Evolutionary conservation across 495 filamentous ascomycete species (phyloP).

Genomic region (Pseudomonodictys pantanalensis): DNA sequence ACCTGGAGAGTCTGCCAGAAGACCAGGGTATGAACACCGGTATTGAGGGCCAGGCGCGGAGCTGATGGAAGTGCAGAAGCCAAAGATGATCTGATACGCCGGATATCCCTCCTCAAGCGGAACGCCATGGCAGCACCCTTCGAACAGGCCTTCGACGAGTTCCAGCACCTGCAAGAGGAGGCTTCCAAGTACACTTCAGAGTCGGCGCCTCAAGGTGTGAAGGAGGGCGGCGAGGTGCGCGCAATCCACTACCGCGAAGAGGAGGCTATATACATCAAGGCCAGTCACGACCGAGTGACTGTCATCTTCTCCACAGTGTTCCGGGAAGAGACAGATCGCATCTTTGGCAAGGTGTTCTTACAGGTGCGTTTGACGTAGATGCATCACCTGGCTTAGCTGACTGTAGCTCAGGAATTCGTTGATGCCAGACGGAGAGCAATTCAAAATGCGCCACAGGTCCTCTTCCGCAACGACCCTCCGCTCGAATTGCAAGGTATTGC

Average conservation of each 20-base stretch:
- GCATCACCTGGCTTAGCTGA: slow-evolving; percentile 1
- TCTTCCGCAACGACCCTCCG: slow-evolving; percentile 92
- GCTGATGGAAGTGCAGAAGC: slow-evolving; percentile 52
- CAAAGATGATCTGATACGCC: slow-evolving; percentile 77
- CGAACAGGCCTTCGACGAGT: slow-evolving; percentile 91
- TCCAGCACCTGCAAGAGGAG: slow-evolving; percentile 77
- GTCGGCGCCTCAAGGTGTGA: slow-evolving; percentile 81
- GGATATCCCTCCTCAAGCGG: slow-evolving; percentile 85
- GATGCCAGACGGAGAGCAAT: slow-evolving; percentile 91
- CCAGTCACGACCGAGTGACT: slow-evolving; percentile 91
- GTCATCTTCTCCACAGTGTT: slow-evolving; percentile 99
- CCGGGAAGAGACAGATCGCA: slow-evolving; percentile 92
- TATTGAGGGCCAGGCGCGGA: neutral
- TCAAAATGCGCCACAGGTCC: slow-evolving; percentile 97
- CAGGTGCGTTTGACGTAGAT: slow-evolving; percentile 46
- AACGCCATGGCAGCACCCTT: slow-evolving; percentile 98
- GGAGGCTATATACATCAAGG: slow-evolving; percentile 99
- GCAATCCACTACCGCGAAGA: slow-evolving; percentile 97
- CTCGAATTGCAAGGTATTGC: slow-evolving; percentile 84
- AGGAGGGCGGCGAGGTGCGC: slow-evolving; percentile 89
- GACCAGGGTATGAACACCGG: slow-evolving; percentile 55
- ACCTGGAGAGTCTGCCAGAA: slow-evolving; percentile 80
- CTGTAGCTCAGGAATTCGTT: slow-evolving; percentile 73
- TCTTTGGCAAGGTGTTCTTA: slow-evolving; percentile 94
- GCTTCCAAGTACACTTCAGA: slow-evolving; percentile 88